phyloP scores from a whole-genome alignment of 2,329 filamentous ascomycete genomes.

The Sporothrix mexicana region DNA sequence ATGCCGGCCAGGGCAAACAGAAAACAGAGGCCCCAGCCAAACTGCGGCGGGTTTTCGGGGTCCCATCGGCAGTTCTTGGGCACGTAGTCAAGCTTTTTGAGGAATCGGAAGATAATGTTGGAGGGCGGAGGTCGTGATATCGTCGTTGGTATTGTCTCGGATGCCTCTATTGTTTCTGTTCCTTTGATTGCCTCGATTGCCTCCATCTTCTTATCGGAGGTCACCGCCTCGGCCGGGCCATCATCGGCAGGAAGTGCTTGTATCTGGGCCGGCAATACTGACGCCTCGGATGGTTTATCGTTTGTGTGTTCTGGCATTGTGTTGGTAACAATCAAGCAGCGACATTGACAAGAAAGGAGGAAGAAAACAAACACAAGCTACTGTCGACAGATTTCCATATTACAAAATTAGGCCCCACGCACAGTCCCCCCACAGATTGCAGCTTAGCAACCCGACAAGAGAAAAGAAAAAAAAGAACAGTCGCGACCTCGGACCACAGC shows the following conservation, averaged over 20 bases:
- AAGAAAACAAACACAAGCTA: no score
- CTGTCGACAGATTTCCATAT: no score
- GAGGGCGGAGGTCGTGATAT: background rate
- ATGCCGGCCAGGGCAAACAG: conserved; percentile 27
- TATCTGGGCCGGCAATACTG: background rate
- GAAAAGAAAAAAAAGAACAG: no score
- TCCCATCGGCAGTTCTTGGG: conserved; percentile 30
- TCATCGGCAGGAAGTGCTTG: background rate
- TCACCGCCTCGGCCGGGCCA: background rate
- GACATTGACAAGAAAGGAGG: background rate
- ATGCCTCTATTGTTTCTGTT: background rate
- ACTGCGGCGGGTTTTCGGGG: conserved; percentile 22
- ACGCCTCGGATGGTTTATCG: background rate
- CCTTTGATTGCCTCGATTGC: background rate
- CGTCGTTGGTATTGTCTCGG: background rate
- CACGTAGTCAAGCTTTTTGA: conserved; percentile 13
- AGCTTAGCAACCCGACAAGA: background rate
- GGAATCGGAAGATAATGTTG: background rate
- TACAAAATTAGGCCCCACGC: background rate
- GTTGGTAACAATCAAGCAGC: background rate
- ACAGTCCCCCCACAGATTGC: background rate
- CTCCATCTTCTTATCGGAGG: background rate
- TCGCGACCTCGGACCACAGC: conserved; percentile 3
- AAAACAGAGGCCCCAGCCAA: conserved; percentile 27
- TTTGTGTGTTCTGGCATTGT: conserved; percentile 4